Evolutionary conservation across 2,329 filamentous ascomycete species (phyloP).

Genomic region (Zarea fungicola): DNA sequence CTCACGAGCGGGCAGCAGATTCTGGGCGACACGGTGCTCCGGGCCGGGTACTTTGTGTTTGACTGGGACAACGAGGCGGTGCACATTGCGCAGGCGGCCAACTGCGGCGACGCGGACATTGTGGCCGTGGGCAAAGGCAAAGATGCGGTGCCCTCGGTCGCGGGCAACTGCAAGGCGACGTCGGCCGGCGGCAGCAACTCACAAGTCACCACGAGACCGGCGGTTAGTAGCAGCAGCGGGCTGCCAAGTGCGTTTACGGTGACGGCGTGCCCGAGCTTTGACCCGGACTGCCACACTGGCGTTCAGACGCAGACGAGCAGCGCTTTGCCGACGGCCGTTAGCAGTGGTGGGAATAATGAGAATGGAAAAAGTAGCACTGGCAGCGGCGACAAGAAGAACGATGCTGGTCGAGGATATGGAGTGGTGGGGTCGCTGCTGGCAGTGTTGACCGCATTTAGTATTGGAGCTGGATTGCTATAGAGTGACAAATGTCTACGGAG

Average conservation of each 20-base stretch:
- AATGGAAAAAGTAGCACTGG: neutral
- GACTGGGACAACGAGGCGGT: conserved; percentile 40
- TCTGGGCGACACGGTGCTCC: conserved; percentile 37
- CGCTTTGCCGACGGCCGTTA: conserved; percentile 19
- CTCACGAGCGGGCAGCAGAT: conserved; percentile 37
- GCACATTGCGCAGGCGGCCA: conserved; percentile 36
- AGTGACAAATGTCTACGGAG: neutral
- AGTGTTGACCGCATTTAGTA: conserved; percentile 2
- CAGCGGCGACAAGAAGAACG: neutral
- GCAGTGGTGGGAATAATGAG: conserved; percentile 12
- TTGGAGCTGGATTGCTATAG: neutral
- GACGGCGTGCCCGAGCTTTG: conserved; percentile 22
- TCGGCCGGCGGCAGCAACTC: neutral
- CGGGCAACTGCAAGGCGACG: conserved; percentile 32
- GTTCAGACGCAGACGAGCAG: conserved; percentile 20
- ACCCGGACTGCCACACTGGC: conserved; percentile 20
- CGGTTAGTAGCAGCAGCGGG: conserved; percentile 1
- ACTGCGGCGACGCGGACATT: conserved; percentile 35
- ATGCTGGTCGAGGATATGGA: neutral
- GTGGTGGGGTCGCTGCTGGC: neutral
- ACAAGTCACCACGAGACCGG: too few relatives aligned
- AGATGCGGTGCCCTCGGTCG: conserved; percentile 27
- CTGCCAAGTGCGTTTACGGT: conserved; percentile 25
- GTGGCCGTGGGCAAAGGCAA: conserved; percentile 29
- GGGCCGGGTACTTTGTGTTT: conserved; percentile 42